A percentile compares a stretch with the other conserved stretches of the same genome.
phyloP scores from a whole-genome alignment of 495 filamentous ascomycete genomes.

The Aspergillus indologenus region DNA sequence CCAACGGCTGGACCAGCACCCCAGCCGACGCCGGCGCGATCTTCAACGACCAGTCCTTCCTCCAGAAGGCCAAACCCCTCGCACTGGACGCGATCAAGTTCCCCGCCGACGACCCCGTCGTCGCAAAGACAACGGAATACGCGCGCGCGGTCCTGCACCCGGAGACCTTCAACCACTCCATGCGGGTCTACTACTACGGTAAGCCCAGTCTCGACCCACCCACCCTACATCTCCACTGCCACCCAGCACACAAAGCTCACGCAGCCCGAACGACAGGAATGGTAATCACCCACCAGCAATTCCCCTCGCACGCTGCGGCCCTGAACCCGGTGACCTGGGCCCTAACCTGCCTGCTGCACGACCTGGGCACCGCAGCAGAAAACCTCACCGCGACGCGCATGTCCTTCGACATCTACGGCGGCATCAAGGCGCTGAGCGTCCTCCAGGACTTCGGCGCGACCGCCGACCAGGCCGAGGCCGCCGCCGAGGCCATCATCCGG shows the following conservation, averaged over 20 bases:
- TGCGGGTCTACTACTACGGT: conserved; percentile 73
- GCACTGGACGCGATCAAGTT: conserved; percentile 23
- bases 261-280: conserved; percentile 23
- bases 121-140: conserved; percentile 23
- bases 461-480: conserved; percentile 46
- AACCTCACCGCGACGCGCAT: conserved; percentile 56
- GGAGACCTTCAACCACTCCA: conserved; percentile 67
- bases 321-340: conserved; percentile 43
- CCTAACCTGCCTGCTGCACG: conserved; percentile 68
- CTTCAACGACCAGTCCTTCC: conserved; percentile 23
- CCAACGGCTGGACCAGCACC: conserved; percentile 29
- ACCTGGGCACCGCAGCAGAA: conserved; percentile 63
- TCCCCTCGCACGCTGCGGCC: conserved; percentile 17
- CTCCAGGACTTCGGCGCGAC: conserved; percentile 42
- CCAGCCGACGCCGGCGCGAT: conserved; percentile 29
- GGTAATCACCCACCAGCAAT: conserved; percentile 28
- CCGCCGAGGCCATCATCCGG: conserved; percentile 70
- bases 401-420: conserved; percentile 47
- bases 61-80: conserved; percentile 17
- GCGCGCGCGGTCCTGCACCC: conserved; percentile 22
- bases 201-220: background rate
- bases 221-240: conserved; percentile 2
- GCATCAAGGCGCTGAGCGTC: conserved; percentile 55
- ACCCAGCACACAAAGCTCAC: too few relatives aligned
- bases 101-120: conserved; percentile 22